These are phyloP conservation scores for Scedosporium dehoogii DNA, from an alignment of 2,329 filamentous ascomycete species.

Conservation along the genomic window DNA sequence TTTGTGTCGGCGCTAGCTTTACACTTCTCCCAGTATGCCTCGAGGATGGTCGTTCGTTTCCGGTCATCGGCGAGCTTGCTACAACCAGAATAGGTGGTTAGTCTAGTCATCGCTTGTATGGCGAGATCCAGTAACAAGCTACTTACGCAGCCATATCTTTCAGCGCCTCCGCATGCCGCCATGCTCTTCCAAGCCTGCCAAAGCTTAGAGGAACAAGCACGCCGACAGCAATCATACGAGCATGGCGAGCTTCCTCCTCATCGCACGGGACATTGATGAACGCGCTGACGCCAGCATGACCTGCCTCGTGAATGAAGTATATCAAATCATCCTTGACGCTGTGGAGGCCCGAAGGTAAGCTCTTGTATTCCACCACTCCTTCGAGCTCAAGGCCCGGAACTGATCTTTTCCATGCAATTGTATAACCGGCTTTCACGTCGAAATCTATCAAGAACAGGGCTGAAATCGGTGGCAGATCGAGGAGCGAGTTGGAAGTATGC, in stretches of 20 bases:
- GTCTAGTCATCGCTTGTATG: background rate
- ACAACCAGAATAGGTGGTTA: constrained; percentile 11
- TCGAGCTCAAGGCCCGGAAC: constrained; percentile 63
- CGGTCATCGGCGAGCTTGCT: constrained; percentile 56
- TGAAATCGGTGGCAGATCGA: constrained; percentile 52
- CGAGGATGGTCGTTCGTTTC: constrained; percentile 52
- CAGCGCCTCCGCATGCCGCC: constrained; percentile 73
- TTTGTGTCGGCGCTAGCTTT: background rate
- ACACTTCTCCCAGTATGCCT: constrained; percentile 64
- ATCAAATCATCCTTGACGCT: constrained; percentile 80
- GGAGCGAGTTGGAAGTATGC: constrained; percentile 19
- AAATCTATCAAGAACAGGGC: constrained; percentile 86
- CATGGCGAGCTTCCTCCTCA: constrained; percentile 69
- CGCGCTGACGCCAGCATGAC: constrained; percentile 80
- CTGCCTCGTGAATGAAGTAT: constrained; percentile 79
- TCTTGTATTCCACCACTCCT: constrained; percentile 91
- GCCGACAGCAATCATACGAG: constrained; percentile 86
- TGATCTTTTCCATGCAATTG: constrained; percentile 78
- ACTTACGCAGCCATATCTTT: constrained; percentile 63
- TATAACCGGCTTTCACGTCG: constrained; percentile 86
- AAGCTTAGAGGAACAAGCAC: constrained; percentile 78
- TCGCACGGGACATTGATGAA: constrained; percentile 79
- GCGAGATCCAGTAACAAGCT: background rate
- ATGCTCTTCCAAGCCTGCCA: constrained; percentile 76
- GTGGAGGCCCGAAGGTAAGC: constrained; percentile 85